These are phyloP conservation scores for Vaccinium corymbosum DNA, from an alignment of 148 eudicot species.

Conservation along the genomic window DNA sequence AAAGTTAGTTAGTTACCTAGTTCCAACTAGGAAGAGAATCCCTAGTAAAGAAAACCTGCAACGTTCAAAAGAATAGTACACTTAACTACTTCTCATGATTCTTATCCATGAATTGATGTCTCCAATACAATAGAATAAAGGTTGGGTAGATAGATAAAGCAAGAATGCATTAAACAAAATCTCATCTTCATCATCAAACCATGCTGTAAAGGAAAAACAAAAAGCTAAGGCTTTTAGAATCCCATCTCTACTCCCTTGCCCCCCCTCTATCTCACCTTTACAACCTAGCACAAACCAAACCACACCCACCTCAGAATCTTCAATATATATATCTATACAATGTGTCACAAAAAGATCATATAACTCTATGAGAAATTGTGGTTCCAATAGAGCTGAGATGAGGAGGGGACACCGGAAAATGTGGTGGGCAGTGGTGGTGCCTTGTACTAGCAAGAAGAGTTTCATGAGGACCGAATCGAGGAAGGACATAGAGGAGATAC, in stretches of 20 bases:
- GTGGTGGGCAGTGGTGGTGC: constrained; percentile 28
- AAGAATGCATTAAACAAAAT: constrained; percentile 11
- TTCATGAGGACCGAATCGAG: constrained; percentile 22
- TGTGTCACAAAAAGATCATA: not conserved
- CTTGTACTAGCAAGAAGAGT: constrained; percentile 20
- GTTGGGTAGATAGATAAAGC: constrained; percentile 14
- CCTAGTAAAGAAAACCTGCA: not conserved
- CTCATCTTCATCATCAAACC: constrained; percentile 10
- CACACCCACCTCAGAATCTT: not conserved
- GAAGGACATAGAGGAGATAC: constrained; percentile 26
- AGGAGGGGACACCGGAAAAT: constrained; percentile 19
- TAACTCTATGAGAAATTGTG: not conserved
- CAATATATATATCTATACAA: not conserved
- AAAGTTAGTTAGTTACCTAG: not conserved
- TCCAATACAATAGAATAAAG: not conserved
- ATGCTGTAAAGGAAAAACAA: constrained; percentile 22
- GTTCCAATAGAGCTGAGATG: not conserved
- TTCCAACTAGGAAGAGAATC: constrained; percentile 1
- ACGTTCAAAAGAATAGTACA: not conserved
- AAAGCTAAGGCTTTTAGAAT: not conserved
- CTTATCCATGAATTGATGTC: not conserved
- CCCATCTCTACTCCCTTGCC: not conserved
- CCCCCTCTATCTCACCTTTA: constrained; percentile 11
- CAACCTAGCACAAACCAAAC: constrained; percentile 23
- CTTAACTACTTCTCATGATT: not conserved